These are phyloP conservation scores for Bolboschoenus planiculmis DNA, from an alignment of 176 grass and related monocot species.

Conservation along the genomic window DNA sequence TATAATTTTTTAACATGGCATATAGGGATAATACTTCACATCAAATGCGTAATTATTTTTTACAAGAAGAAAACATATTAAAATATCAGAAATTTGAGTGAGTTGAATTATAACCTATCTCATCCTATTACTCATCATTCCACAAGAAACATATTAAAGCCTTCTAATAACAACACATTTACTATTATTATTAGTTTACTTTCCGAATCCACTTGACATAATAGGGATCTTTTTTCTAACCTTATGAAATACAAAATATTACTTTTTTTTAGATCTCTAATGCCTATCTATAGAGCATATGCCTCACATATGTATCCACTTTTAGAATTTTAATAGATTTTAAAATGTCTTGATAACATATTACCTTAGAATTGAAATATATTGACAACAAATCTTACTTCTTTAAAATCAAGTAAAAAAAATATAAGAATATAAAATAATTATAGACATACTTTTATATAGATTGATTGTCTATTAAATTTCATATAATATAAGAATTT, in stretches of 20 bases:
- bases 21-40: too few relatives aligned
- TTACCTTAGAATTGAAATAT: too few relatives aligned
- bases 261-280: background rate
- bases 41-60: background rate
- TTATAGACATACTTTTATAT: background rate
- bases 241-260: background rate
- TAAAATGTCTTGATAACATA: background rate
- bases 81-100: background rate
- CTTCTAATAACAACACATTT: background rate
- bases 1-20: too few relatives aligned
- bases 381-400: background rate
- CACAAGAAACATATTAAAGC: background rate
- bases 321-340: background rate
- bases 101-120: background rate
- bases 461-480: too few relatives aligned
- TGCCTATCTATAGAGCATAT: background rate
- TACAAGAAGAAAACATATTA: background rate
- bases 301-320: background rate
- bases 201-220: background rate
- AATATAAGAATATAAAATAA: background rate
- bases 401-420: background rate
- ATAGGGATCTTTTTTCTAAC: background rate
- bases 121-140: background rate
- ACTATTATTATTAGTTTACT: background rate
- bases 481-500: too few relatives aligned